Conservation (phyloP, 805 yeast species). For the Kregervanrija pseudodelftensis region DNA sequence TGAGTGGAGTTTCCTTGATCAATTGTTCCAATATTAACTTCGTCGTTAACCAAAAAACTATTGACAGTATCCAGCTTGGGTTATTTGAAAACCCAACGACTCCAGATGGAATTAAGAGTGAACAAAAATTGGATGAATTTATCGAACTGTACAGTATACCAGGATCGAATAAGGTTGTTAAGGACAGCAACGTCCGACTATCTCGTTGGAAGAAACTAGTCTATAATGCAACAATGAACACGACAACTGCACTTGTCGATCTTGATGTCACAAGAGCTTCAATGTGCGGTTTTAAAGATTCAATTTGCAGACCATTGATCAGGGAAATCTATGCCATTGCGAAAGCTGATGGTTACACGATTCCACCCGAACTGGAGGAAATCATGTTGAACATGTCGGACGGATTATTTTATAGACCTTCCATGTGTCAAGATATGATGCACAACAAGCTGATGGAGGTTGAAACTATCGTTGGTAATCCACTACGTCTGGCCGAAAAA, state of each 20-base stretch:
- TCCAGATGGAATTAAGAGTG: constrained; percentile 13
- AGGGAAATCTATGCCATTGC: constrained; percentile 38
- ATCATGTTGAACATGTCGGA: constrained; percentile 29
- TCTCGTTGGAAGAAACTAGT: constrained; percentile 38
- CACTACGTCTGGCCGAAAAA: constrained; percentile 28
- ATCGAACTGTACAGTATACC: constrained; percentile 23
- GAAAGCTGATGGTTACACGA: constrained; percentile 34
- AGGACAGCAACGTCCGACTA: constrained; percentile 27
- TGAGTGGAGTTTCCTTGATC: constrained; percentile 32
- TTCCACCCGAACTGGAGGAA: constrained; percentile 29
- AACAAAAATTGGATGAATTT: constrained; percentile 20
- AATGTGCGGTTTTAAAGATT: constrained; percentile 20
- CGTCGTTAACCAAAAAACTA: constrained; percentile 24
- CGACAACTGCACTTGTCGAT: constrained; percentile 32
- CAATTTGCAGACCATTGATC: constrained; percentile 32
- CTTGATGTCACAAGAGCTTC: constrained; percentile 29
- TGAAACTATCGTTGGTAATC: constrained; percentile 37
- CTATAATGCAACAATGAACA: constrained; percentile 38
- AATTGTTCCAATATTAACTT: constrained; percentile 22
- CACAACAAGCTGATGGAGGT: constrained; percentile 33
- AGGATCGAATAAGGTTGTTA: constrained; percentile 16
- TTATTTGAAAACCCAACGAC: constrained; percentile 26
- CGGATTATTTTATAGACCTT: constrained; percentile 35
- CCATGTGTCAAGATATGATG: constrained; percentile 38
- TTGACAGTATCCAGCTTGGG: constrained; percentile 27